Percentiles rank a stretch among this genome's conserved stretches.
phyloP scores from a whole-genome alignment of 1,284 basidiomycete genomes.

The Irpex lacteus region DNA sequence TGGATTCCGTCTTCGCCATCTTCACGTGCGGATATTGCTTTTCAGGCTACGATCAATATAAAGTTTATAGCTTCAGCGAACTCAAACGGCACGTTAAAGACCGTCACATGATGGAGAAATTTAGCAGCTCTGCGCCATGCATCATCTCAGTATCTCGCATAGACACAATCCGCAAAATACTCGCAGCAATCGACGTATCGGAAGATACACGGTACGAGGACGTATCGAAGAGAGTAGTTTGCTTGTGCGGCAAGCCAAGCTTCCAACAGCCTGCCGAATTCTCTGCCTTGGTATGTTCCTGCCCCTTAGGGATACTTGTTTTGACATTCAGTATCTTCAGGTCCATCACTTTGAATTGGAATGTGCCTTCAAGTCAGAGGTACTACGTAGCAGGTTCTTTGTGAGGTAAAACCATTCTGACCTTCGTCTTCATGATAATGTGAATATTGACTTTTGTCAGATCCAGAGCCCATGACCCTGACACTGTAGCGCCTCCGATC shows the following conservation, averaged over 20 bases:
- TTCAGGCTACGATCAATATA: no score
- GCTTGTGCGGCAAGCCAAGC: constrained; percentile 4
- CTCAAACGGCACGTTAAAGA: not conserved
- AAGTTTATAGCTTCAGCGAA: not conserved
- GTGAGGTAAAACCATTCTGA: no score
- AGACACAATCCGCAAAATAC: not conserved
- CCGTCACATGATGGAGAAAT: not conserved
- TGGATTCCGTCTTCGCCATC: not conserved
- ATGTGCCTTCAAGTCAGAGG: no score
- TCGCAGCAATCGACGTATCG: not conserved
- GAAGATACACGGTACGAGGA: constrained; percentile 2
- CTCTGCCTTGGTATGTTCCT: not conserved
- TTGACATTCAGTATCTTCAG: not conserved
- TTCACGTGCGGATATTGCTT: not conserved
- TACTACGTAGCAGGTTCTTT: no score
- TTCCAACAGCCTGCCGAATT: constrained; percentile 6
- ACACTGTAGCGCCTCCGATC: no score
- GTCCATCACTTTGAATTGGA: not conserved
- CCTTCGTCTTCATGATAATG: no score
- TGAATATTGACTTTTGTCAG: no score
- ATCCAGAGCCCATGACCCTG: no score
- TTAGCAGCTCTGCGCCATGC: not conserved
- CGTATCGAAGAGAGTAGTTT: not conserved
- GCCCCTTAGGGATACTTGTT: not conserved
- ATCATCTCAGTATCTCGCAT: not conserved